These are phyloP conservation scores for Magnusiomyces ingens DNA, from an alignment of 1,139 yeast species.

Conservation along the genomic window DNA sequence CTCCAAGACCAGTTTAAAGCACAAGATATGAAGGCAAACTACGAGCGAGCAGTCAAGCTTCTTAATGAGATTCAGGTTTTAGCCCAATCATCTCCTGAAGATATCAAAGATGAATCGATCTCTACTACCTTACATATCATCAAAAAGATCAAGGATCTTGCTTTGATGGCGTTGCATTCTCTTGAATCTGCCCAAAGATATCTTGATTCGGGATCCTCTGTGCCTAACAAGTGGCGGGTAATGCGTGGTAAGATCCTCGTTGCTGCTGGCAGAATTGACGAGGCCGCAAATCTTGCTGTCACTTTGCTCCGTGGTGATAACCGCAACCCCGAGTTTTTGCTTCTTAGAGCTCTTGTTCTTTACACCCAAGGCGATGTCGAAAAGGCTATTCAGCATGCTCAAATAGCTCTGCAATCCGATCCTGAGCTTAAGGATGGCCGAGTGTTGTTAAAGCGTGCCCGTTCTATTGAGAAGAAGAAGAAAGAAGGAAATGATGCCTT, in stretches of 20 bases:
- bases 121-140: conserved; percentile 2
- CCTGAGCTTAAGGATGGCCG: conserved; percentile 37
- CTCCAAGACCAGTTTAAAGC: conserved; percentile 30
- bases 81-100: conserved; percentile 9
- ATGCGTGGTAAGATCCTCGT: conserved; percentile 31
- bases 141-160: conserved; percentile 13
- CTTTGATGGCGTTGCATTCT: conserved; percentile 32
- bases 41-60: conserved; percentile 30
- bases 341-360: conserved; percentile 34
- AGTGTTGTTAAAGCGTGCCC: conserved; percentile 27
- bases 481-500: conserved; percentile 64
- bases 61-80: conserved; percentile 18
- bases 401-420: conserved; percentile 38
- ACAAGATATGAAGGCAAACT: conserved; percentile 33
- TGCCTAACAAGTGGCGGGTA: conserved; percentile 34
- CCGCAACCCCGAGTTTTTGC: conserved; percentile 36
- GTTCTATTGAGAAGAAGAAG: conserved; percentile 37
- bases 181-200: conserved; percentile 35
- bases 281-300: conserved; percentile 35
- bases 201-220: conserved; percentile 31
- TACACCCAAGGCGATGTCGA: conserved; percentile 36
- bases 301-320: conserved; percentile 32
- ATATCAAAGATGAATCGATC: not conserved
- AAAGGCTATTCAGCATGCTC: conserved; percentile 35
- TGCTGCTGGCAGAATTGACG: conserved; percentile 30